phyloP scores from a whole-genome alignment of 768 basidiomycete genomes.

The Xerocomus potaroensis region DNA sequence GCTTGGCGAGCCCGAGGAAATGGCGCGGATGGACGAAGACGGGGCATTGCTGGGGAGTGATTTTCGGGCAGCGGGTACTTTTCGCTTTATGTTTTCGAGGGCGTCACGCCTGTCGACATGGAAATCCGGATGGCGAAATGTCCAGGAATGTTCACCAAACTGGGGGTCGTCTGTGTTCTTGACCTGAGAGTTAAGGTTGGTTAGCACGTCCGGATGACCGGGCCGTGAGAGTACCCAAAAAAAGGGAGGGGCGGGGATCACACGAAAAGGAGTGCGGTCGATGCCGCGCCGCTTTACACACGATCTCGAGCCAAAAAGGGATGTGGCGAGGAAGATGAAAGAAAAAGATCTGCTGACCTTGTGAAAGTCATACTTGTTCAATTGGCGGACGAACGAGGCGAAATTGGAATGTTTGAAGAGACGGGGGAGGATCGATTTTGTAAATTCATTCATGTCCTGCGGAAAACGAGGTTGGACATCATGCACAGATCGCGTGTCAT shows the following conservation, averaged over 20 bases:
- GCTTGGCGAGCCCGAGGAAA: slow-evolving; percentile 26
- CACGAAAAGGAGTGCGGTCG: slow-evolving; percentile 11
- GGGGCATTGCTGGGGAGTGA: slow-evolving; percentile 22
- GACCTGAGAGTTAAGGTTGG: slow-evolving; percentile 37
- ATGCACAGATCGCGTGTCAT: slow-evolving; percentile 1
- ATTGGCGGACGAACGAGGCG: slow-evolving; percentile 85
- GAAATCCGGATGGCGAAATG: slow-evolving; percentile 51
- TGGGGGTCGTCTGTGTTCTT: slow-evolving; percentile 83
- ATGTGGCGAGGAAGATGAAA: neutral
- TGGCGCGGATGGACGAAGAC: slow-evolving; percentile 25
- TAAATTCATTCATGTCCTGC: slow-evolving; percentile 93
- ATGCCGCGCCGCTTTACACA: slow-evolving; percentile 13
- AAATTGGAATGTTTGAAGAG: slow-evolving; percentile 97
- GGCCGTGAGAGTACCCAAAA: slow-evolving; percentile 3
- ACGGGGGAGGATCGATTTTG: slow-evolving; percentile 82
- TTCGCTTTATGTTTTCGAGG: slow-evolving; percentile 65
- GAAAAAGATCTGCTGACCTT: slow-evolving; percentile 47
- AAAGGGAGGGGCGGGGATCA: slow-evolving; percentile 12
- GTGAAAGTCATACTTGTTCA: slow-evolving; percentile 97
- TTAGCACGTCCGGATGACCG: slow-evolving; percentile 3
- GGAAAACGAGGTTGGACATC: slow-evolving; percentile 9
- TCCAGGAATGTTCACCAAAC: slow-evolving; percentile 58
- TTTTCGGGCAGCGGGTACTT: slow-evolving; percentile 41
- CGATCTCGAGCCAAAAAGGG: slow-evolving; percentile 14
- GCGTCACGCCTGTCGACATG: slow-evolving; percentile 48